Percentiles rank a stretch among this genome's conserved stretches.
Conservation (phyloP, 2,329 filamentous ascomycete species). For the Fonsecaea pedrosoi region DNA sequence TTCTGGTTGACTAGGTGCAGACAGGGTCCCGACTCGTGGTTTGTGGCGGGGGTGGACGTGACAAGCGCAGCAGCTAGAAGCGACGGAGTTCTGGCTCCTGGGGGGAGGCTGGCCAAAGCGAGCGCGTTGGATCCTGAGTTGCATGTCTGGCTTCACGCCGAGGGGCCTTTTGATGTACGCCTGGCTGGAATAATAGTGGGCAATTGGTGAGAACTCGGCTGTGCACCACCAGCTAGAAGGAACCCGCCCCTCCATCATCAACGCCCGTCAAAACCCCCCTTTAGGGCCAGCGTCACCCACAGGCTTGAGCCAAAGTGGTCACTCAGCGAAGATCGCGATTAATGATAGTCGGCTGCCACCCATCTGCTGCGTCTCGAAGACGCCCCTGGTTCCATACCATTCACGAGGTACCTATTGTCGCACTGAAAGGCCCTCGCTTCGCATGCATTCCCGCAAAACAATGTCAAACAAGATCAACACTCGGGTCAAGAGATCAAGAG, state of each 20-base stretch:
- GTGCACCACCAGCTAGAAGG: neutral
- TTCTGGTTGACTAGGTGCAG: constrained; percentile 18
- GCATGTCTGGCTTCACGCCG: constrained; percentile 19
- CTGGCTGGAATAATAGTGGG: constrained; percentile 11
- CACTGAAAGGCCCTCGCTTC: neutral
- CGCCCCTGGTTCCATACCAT: neutral
- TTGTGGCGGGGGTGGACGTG: constrained; percentile 26
- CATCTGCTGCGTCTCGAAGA: neutral
- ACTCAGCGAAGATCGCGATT: neutral
- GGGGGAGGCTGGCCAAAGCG: constrained; percentile 10
- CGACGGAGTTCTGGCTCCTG: constrained; percentile 10
- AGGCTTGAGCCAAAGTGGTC: neutral
- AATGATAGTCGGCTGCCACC: neutral
- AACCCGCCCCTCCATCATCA: constrained; percentile 3
- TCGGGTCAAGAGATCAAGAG: neutral
- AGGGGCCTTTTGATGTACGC: neutral
- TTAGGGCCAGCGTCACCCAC: neutral
- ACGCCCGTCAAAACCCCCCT: neutral
- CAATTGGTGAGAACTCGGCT: constrained; percentile 6
- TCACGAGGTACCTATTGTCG: neutral
- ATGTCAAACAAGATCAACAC: neutral
- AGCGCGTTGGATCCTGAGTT: constrained; percentile 16
- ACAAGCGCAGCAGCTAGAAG: constrained; percentile 21
- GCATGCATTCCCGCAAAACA: neutral
- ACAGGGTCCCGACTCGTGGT: constrained; percentile 8